phyloP scores from a whole-genome alignment of 768 basidiomycete species.

The Guyanaporus albipodus region DNA sequence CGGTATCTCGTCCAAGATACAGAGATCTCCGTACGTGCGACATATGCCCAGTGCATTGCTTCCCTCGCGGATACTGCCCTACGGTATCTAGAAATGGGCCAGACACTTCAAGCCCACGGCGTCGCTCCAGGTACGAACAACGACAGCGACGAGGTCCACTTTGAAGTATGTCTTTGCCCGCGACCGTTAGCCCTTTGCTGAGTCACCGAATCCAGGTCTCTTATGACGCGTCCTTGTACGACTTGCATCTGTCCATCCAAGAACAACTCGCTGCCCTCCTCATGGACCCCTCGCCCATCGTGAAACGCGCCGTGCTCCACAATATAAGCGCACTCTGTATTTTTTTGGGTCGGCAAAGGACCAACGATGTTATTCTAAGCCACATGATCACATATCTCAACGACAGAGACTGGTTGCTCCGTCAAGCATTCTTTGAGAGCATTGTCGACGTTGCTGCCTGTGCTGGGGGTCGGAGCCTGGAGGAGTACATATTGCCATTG shows the following conservation, averaged over 20 bases:
- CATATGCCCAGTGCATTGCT: slow-evolving; percentile 83
- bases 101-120: slow-evolving; percentile 83
- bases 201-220: slow-evolving; percentile 57
- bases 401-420: slow-evolving; percentile 88
- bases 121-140: slow-evolving; percentile 38
- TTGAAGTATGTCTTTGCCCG: slow-evolving; percentile 52
- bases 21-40: slow-evolving; percentile 76
- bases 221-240: slow-evolving; percentile 82
- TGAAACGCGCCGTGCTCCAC: slow-evolving; percentile 86
- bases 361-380: slow-evolving; percentile 91
- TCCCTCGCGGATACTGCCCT: slow-evolving; percentile 83
- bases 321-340: slow-evolving; percentile 88
- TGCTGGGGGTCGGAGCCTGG: slow-evolving; percentile 85
- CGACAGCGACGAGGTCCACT: slow-evolving; percentile 69
- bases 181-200: background rate
- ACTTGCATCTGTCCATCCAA: slow-evolving; percentile 80
- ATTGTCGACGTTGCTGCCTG: slow-evolving; percentile 95
- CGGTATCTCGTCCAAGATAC: slow-evolving; percentile 77
- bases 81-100: slow-evolving; percentile 89
- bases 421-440: slow-evolving; percentile 91
- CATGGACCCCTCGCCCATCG: slow-evolving; percentile 83
- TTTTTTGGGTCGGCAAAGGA: slow-evolving; percentile 88
- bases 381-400: slow-evolving; percentile 84
- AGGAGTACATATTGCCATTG: slow-evolving; percentile 95
- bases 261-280: slow-evolving; percentile 85